phyloP scores from a whole-genome alignment of 495 filamentous ascomycete species.

The Saxophila tyrrhenica region DNA sequence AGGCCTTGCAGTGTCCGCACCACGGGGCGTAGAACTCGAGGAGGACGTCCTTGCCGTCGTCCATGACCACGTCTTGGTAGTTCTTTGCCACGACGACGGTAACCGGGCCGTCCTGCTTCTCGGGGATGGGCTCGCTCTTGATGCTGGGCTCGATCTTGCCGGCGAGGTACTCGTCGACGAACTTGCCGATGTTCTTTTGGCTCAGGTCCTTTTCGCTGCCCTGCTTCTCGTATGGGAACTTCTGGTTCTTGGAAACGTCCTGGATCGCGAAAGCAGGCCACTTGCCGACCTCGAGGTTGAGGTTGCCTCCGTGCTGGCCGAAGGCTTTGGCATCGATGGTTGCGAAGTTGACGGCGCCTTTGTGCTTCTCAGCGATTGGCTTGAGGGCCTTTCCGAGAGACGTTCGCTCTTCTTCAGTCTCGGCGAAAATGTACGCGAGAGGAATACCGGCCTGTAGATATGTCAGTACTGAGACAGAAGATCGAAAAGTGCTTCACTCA shows the following conservation, averaged over 20 bases:
- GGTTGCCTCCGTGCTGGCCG: slow-evolving; percentile 89
- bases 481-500: slow-evolving; percentile 28
- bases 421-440: slow-evolving; percentile 95
- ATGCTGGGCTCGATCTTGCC: slow-evolving; percentile 90
- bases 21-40: slow-evolving; percentile 98
- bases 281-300: slow-evolving; percentile 89
- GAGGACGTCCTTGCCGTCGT: slow-evolving; percentile 93
- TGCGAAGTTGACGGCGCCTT: slow-evolving; percentile 86
- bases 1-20: slow-evolving; percentile 98
- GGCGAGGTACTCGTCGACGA: slow-evolving; percentile 76
- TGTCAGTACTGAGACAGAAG: neutral
- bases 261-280: slow-evolving; percentile 99
- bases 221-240: slow-evolving; percentile 53
- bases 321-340: slow-evolving; percentile 95
- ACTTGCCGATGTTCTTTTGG: slow-evolving; percentile 60
- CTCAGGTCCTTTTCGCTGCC: slow-evolving; percentile 55
- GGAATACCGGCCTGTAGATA: slow-evolving; percentile 63
- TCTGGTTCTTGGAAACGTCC: slow-evolving; percentile 88
- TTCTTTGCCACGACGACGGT: slow-evolving; percentile 84
- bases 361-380: slow-evolving; percentile 58
- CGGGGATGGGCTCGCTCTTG: slow-evolving; percentile 96
- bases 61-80: slow-evolving; percentile 85
- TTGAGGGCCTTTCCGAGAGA: slow-evolving; percentile 54
- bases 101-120: slow-evolving; percentile 85
- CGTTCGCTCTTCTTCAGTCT: slow-evolving; percentile 80